Evolutionary conservation across 805 yeast genomes (phyloP), one percentile per base, ranked within the genome.

Genomic region (Yueomyces sp.): DNA sequence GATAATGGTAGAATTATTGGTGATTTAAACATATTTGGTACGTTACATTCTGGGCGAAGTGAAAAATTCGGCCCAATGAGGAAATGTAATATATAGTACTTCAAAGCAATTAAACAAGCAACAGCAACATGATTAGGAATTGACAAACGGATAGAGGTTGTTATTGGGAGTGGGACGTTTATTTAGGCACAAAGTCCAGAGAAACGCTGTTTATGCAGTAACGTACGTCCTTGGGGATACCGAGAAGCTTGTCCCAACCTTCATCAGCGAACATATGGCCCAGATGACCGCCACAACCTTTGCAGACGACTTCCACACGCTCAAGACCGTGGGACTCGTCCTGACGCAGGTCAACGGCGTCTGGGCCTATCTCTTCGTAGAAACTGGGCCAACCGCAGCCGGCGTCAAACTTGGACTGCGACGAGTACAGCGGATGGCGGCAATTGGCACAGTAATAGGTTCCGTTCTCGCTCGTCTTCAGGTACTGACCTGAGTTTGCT

Each of bases 311-410:
- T 60, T 92, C 99, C 9, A 79, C 85, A 48, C 98, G 72, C 11
- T 66, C 68, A 92, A 82, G 87, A 0, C 97, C 97, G 41, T 66
- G 63, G 5, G 80, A 62, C 0, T 45, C 54, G 60, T 92, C 98
- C 26, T 67, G 70, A 46, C 72, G 63, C 9, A 81, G 68, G 26
- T 62, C 70, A 37, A 92, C 71, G 4, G 95, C 71, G 0, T 87
- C 88, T 0, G 95, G 94, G 37, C 85, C 67, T 1, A 94, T 44
- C 32, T 57, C 96, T 45, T 85, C 82, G 61, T 81, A 90, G 62
- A 92, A 92, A 0, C 96, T 88, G 1, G 98, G 98, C 98, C 98
- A 92, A 2, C 98, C 98, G 62, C 98, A 92, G 43, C 86, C 86
- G 9, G 95, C 77, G 45, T 81, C 79, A 54, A 92, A 92, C 62